Evolutionary conservation across 345 rosid genomes (phyloP), one percentile per base, ranked within the genome.

Genomic region (Moringa oleifera): DNA sequence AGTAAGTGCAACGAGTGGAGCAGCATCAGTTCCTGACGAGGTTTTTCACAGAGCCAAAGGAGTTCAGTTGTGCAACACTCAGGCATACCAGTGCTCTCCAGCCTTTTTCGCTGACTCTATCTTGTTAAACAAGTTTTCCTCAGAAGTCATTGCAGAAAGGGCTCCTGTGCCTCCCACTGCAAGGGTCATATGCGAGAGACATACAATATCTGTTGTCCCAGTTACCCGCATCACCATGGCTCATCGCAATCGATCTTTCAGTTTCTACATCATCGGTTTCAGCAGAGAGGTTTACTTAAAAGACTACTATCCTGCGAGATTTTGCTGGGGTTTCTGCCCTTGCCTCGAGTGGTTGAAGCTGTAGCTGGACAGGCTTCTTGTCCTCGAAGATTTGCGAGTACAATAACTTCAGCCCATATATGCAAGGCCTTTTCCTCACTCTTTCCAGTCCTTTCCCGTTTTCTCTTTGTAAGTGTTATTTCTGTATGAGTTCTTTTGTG

Each of bases 271-370:
- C 7, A 87, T 94, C n/a, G 96, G 97, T 51, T 79, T 65, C 59
- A 84, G 95, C 79, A 80, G 80, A 66, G 99, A 94, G 72, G 86
- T 90, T 13, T 94, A 90, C 77, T 67, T 85, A 56, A 94, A 90
- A 79, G 97, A 94, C 80, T 88, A 87, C 70, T 90, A 88, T 59
- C 96, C 97, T 0, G 79, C 97, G 0, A 77, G 91, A 66, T 86
- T 83, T 71, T 94, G 99, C 73, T 90, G 96, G 96, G 99, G 99
- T 1, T 71, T 94, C 17, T 90, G 99, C 51, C 97, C 96, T 62
- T 94, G 96, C 73, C 75, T 94, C 62, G 96, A 90, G 65, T 94
- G 99, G 97, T 64, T 90, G 73, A 86, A 79, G 75, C 13, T 82
- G 72, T 93, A 71, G 61, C 47, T 7, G 13, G 47, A 8, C 47